These are phyloP conservation scores for Ustilago loliicola DNA, from an alignment of 1,284 basidiomycete genomes.

Conservation along the genomic window DNA sequence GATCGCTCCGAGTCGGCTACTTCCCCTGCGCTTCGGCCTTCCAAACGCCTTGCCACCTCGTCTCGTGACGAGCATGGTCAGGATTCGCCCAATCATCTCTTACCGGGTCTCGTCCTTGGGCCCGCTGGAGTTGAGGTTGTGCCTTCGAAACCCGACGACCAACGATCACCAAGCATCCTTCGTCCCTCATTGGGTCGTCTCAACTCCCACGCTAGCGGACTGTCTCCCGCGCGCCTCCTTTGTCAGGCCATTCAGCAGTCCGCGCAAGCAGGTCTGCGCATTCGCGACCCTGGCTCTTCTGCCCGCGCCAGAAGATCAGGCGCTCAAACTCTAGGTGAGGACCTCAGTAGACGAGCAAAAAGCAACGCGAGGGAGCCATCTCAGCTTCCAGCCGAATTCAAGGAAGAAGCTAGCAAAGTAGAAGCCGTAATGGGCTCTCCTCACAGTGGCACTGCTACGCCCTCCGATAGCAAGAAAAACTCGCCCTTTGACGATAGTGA, in stretches of 20 bases:
- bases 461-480: slow-evolving; percentile 45
- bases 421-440: slow-evolving; percentile 26
- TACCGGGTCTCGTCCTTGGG: slow-evolving; percentile 39
- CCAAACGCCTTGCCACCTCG: slow-evolving; percentile 28
- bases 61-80: slow-evolving; percentile 10
- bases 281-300: slow-evolving; percentile 41
- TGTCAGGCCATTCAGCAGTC: slow-evolving; percentile 56
- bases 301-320: slow-evolving; percentile 15
- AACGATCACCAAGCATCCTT: background rate
- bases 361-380: slow-evolving; percentile 10
- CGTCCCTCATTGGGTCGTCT: slow-evolving; percentile 35
- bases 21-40: slow-evolving; percentile 24
- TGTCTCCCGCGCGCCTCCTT: slow-evolving; percentile 48
- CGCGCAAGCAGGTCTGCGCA: slow-evolving; percentile 42
- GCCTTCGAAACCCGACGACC: slow-evolving; percentile 10
- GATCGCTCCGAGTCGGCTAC: slow-evolving; percentile 24
- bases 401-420: slow-evolving; percentile 2
- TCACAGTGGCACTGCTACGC: slow-evolving; percentile 34
- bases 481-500: slow-evolving; percentile 52
- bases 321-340: slow-evolving; percentile 33
- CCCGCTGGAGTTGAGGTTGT: slow-evolving; percentile 34
- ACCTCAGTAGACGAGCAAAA: slow-evolving; percentile 26
- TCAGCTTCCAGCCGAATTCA: background rate
- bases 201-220: slow-evolving; percentile 48
- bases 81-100: slow-evolving; percentile 1